Conservation (phyloP, 208 protist species). For the Leishmania arabica region DNA sequence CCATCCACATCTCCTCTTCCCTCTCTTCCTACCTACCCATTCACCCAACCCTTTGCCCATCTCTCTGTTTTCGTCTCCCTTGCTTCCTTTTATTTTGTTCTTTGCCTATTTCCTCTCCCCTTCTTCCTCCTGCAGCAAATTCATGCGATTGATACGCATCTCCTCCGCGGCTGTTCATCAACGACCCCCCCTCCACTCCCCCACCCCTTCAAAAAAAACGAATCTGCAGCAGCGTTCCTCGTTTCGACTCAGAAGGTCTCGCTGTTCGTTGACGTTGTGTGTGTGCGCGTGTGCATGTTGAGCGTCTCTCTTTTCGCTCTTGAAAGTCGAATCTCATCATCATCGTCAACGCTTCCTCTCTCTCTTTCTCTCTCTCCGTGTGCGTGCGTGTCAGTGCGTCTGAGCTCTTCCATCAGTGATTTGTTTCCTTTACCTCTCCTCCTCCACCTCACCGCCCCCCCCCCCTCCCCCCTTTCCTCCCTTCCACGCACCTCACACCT, state of each 20-base stretch:
- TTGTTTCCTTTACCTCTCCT: background rate
- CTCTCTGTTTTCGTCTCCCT: background rate
- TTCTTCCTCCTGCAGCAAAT: background rate
- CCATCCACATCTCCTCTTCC: background rate
- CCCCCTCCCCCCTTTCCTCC: background rate
- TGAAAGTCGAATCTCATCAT: background rate
- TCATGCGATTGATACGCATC: background rate
- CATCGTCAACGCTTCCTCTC: background rate
- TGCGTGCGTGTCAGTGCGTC: background rate
- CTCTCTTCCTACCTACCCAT: background rate
- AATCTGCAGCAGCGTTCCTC: background rate
- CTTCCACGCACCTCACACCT: background rate
- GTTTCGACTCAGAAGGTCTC: background rate
- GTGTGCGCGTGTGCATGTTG: background rate
- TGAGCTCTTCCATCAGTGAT: background rate
- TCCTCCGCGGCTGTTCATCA: background rate
- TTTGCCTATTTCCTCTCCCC: background rate
- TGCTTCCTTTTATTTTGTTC: background rate
- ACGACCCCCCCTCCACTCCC: background rate
- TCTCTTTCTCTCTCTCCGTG: too few relatives aligned
- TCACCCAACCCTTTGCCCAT: background rate
- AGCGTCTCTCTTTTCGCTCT: background rate
- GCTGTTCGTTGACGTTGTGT: background rate
- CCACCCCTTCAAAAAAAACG: background rate
- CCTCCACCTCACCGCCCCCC: background rate